These are phyloP conservation scores for Helicocarpus griseus DNA, from an alignment of 2,329 filamentous ascomycete genomes.

Conservation along the genomic window DNA sequence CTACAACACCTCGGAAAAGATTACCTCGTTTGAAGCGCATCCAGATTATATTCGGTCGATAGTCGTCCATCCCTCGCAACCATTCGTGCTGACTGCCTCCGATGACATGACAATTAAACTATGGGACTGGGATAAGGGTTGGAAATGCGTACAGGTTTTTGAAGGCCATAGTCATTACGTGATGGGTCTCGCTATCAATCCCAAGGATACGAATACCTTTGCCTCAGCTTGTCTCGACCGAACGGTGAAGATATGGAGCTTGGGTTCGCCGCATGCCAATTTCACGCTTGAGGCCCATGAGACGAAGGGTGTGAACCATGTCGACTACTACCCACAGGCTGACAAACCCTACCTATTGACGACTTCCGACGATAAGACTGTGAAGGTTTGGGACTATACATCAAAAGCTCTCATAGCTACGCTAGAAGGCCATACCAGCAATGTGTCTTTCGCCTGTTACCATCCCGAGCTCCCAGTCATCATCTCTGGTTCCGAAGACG, in stretches of 20 bases:
- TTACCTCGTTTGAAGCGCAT: constrained; percentile 92
- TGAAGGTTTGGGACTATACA: constrained; percentile 99
- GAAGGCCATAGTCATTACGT: constrained; percentile 96
- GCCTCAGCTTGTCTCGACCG: constrained; percentile 91
- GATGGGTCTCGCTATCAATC: constrained; percentile 94
- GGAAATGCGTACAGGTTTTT: constrained; percentile 96
- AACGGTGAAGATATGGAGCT: constrained; percentile 95
- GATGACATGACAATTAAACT: constrained; percentile 99
- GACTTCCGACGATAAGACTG: constrained; percentile 89
- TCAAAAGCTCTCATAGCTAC: constrained; percentile 96
- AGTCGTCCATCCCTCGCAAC: constrained; percentile 86
- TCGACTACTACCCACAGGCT: constrained; percentile 69
- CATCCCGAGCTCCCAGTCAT: constrained; percentile 95
- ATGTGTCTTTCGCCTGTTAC: constrained; percentile 96
- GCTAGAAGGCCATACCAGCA: constrained; percentile 92
- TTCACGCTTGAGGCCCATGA: constrained; percentile 96
- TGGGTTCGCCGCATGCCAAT: constrained; percentile 88
- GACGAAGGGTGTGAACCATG: constrained; percentile 94
- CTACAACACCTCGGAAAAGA: constrained; percentile 99
- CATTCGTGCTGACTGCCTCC: constrained; percentile 89
- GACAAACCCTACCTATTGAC: constrained; percentile 83
- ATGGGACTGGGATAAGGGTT: constrained; percentile 98
- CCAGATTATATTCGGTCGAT: constrained; percentile 98
- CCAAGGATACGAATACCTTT: constrained; percentile 89
- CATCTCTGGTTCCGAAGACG: constrained; percentile 95